Base-by-base conservation (phyloP, 2,329 filamentous ascomycete species). In the Phoma sp. region DNA sequence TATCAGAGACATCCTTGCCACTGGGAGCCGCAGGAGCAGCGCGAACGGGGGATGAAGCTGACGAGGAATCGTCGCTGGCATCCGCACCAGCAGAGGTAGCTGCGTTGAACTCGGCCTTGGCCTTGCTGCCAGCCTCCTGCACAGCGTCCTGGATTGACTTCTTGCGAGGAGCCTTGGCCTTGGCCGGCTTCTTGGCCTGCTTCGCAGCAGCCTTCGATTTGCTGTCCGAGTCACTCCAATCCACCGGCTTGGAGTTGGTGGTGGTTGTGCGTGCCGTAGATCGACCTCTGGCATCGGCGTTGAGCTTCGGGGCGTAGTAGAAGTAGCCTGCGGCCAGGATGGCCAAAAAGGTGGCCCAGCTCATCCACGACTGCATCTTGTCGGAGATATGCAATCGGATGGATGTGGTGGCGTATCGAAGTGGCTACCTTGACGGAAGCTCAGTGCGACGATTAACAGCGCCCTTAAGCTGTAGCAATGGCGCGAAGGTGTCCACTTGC, bases 1-100 rank as follows among this genome's bases (percentile, higher is more conserved):
- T 98, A 76, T 97, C 93, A 48, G 89, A 89, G 52, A 97, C 86
- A 71, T 90, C 90, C 48, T 84, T 86, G 55, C 84, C 82, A 53
- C 84, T 82, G 12, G 80, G 81, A n/a, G 84, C 79, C 51, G 65
- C 61, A 11, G 51, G 45, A 10, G 45, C 54, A 25, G 64, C 74
- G 42, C 81, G 78, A 43, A 84, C 80, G 26, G 91, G 89, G 10
- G 91, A 93, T 5, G 38, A 23, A 37, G 81, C 80, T 53, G 83
- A 81, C 7, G 89, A 81, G 3, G 92, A 92, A 66, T 88, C 80
- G 67, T 96, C 91, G 67, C 96, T 90, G 66, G 95, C 91, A 12
- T 87, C 90, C 70, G 93, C 91, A 25, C 82, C 88, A 46, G 86
- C 90, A 4, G 90, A 93, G 0, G 90, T 90, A 6, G 66, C 67